Evolutionary conservation across 1,284 basidiomycete genomes (phyloP).

Genomic region (Anthracocystis setariae): DNA sequence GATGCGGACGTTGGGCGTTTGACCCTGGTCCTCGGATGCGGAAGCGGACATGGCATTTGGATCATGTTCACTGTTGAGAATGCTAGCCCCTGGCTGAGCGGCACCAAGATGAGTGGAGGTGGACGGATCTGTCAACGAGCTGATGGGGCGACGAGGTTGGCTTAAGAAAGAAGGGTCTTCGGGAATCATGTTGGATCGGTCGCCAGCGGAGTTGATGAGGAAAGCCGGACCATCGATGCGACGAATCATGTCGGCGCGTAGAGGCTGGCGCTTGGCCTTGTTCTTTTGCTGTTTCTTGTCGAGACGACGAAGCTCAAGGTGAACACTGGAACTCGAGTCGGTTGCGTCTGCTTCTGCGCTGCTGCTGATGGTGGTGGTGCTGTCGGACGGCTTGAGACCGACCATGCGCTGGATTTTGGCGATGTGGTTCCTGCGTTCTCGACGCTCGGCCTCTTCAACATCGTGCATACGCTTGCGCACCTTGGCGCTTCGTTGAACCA

Average conservation of each 20-base stretch:
- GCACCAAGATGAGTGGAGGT: slow-evolving; percentile 2
- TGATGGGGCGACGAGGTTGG: slow-evolving; percentile 2
- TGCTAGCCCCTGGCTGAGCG: slow-evolving; percentile 24
- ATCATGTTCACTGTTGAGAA: slow-evolving; percentile 17
- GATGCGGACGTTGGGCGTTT: slow-evolving; percentile 45
- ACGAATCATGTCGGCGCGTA: slow-evolving; percentile 66
- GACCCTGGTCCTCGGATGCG: slow-evolving; percentile 6
- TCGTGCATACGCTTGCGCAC: slow-evolving; percentile 61
- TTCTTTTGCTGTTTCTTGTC: slow-evolving; percentile 42
- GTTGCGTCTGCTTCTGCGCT: slow-evolving; percentile 37
- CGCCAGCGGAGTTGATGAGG: slow-evolving; percentile 62
- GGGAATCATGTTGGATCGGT: slow-evolving; percentile 40
- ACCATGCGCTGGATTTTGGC: slow-evolving; percentile 55
- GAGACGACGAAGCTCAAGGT: slow-evolving; percentile 29
- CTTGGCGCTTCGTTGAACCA: slow-evolving; percentile 50
- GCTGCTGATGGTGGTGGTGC: slow-evolving; percentile 39
- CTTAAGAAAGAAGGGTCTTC: slow-evolving; percentile 8
- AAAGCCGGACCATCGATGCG: slow-evolving; percentile 64
- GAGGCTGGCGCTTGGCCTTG: slow-evolving; percentile 48
- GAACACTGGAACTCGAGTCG: slow-evolving; percentile 48
- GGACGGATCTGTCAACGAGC: slow-evolving; percentile 11
- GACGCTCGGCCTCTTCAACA: slow-evolving; percentile 63
- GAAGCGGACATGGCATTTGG: slow-evolving; percentile 5
- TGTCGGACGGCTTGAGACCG: slow-evolving; percentile 47
- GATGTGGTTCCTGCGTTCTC: slow-evolving; percentile 45